Evolutionary conservation across 148 eudicot genomes (phyloP), one percentile per base, ranked within the genome.

Genomic region (Simmondsia chinensis): DNA sequence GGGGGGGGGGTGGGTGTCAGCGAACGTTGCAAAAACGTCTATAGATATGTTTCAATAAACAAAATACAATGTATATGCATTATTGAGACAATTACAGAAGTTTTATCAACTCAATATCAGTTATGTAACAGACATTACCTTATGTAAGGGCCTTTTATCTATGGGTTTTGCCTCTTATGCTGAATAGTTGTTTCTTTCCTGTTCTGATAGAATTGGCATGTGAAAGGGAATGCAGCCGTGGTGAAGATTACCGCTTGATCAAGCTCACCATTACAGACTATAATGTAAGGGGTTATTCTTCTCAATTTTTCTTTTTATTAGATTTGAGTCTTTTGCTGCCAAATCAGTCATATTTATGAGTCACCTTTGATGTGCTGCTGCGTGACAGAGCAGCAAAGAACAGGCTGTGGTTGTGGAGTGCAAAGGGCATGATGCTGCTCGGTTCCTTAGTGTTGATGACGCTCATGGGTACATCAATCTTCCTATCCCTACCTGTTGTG

Each of bases 161-260:
- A n/a, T n/a, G n/a, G n/a, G n/a, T n/a, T n/a, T n/a, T n/a, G n/a
- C n/a, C 4, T 16, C 9, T 15, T 45, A 38, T 41, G 9, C 13
- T 33, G n/a, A n/a, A n/a, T n/a, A 29, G 10, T 10, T 26, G 14
- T 44, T 17, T 20, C 34, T 50, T 19, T 19, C 20, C 17, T 8
- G 3, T 36, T 2, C 10, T 38, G 36, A 38, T 39, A 88, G 99
- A 91, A 68, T 39, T 91, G 48, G 72, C 75, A 8, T 91, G 99
- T 69, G 99, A 85, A 66, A 76, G 88, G 57, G 99, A 91, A 61
- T 91, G 99, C 72, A 91, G 99, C 81, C 68, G 89, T 61, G 99
- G 99, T 34, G 99, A 91, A 64, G 99, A 91, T 60, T 79, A 82
- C 71, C 95, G 99, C 42, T 64, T 91, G 75, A 75, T 91, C 63